Evolutionary conservation across 768 basidiomycete species (phyloP).

Genomic region (Hydnomerulius pinastri): DNA sequence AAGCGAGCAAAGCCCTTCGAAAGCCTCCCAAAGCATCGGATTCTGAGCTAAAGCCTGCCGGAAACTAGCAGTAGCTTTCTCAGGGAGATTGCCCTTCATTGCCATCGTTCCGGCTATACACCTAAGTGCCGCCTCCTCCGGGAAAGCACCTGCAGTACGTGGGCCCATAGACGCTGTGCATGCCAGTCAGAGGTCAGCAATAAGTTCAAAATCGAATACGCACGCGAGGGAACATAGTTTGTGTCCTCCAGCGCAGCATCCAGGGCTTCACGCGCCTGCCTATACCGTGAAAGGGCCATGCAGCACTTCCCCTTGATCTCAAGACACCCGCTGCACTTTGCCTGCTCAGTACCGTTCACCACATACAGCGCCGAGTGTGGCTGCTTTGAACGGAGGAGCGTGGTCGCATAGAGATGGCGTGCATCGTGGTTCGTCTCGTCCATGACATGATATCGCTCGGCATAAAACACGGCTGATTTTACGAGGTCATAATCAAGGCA

Average conservation of each 20-base stretch:
- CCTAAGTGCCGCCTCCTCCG: conserved; percentile 71
- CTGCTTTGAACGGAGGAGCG: conserved; percentile 69
- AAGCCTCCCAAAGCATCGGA: conserved; percentile 90
- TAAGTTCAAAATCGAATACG: conserved; percentile 28
- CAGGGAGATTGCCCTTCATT: conserved; percentile 74
- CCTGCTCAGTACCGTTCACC: conserved; percentile 61
- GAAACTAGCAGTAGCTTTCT: conserved; percentile 72
- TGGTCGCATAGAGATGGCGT: conserved; percentile 81
- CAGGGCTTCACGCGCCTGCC: conserved; percentile 74
- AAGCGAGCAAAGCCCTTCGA: conserved; percentile 80
- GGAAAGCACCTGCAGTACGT: conserved; percentile 57
- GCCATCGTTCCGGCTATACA: conserved; percentile 80
- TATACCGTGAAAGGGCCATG: conserved; percentile 66
- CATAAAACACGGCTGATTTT: conserved; percentile 84
- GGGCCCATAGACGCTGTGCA: conserved; percentile 54
- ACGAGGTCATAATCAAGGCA: conserved; percentile 81
- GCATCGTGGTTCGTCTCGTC: conserved; percentile 76
- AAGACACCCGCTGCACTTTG: conserved; percentile 71
- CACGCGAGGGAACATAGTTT: conserved; percentile 58
- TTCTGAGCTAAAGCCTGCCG: conserved; percentile 69
- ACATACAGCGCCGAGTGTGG: conserved; percentile 74
- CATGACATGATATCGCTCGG: conserved; percentile 78
- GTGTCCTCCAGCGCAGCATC: conserved; percentile 60
- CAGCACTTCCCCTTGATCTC: conserved; percentile 82
- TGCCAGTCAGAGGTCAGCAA: conserved; percentile 13